Percentiles rank a stretch among this genome's conserved stretches.
These are phyloP conservation scores for Pseudocercospora ulei DNA, from an alignment of 2,329 filamentous ascomycete species.

Conservation along the genomic window DNA sequence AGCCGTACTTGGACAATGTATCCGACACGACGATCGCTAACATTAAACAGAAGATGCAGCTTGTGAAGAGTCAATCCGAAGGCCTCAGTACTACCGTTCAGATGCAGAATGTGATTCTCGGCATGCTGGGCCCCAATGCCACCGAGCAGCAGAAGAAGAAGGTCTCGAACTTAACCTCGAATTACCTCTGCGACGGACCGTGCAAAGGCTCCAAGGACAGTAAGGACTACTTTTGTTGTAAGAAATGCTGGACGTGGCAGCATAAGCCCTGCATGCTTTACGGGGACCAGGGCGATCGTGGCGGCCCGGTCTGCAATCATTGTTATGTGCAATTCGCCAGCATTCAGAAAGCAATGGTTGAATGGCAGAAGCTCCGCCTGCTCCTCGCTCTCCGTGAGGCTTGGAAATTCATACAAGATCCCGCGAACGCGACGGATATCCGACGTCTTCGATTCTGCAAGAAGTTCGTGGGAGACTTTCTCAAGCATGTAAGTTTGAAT, in stretches of 20 bases:
- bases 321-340: conserved; percentile 20
- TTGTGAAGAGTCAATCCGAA: conserved; percentile 1
- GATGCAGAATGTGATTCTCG: conserved; percentile 6
- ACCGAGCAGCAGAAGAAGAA: conserved; percentile 9
- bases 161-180: conserved; percentile 19
- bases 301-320: conserved; percentile 22
- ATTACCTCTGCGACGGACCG: conserved; percentile 21
- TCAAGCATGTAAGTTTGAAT: conserved; percentile 13
- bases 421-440: conserved; percentile 11
- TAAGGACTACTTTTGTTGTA: conserved; percentile 19
- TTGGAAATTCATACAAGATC: conserved; percentile 14
- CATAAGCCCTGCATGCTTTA: conserved; percentile 23
- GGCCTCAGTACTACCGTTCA: not conserved
- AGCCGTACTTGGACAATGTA: conserved; percentile 9
- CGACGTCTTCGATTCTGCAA: conserved; percentile 8
- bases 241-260: conserved; percentile 22
- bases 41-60: conserved; percentile 1
- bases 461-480: conserved; percentile 15
- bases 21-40: conserved; percentile 6
- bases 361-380: conserved; percentile 35
- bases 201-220: conserved; percentile 15
- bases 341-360: conserved; percentile 41
- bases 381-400: conserved; percentile 16
- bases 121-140: conserved; percentile 8
- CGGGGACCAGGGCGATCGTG: conserved; percentile 15